Evolutionary conservation across 2,329 filamentous ascomycete species (phyloP), one percentile per base, ranked within the genome.

Genomic region (Colletotrichum endophyticum): DNA sequence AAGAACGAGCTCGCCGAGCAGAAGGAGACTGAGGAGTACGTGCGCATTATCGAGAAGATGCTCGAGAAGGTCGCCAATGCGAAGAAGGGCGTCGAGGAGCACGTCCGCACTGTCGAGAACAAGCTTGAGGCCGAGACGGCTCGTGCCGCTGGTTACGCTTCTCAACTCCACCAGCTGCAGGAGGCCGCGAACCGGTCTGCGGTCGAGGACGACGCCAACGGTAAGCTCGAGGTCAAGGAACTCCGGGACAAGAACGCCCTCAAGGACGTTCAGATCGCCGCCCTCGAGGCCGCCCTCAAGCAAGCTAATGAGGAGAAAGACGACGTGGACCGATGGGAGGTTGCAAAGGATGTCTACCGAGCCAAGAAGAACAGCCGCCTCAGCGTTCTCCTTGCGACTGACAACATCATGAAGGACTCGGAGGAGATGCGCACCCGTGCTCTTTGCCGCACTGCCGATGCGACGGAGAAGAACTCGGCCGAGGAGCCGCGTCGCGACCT

Each of bases 121-220:
- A 39, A 36, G n/a, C 19, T 80, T 19, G 84, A 86, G 78, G 78
- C 82, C 5, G 84, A 84, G 73, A n/a, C 44, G 0, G 44, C 44
- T 53, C 44, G n/a, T 22, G 44, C 44, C 44, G 44, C 44, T 53
- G 44, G 0, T 22, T 53, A 53, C 44, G 44, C 44, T 53, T 53
- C 44, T 53, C 44, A 53, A 7, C 44, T 53, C 44, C 44, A 22
- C 44, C 44, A 5, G 44, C 44, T 53, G 44, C 44, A 53, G n/a
- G n/a, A 25, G 1, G 44, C 44, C 12, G 44, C 4, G n/a, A 25
- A 53, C 44, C 44, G n/a, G 44, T 13, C 11, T 53, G n/a, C 44
- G 6, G 44, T 25, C 44, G 44, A 22, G 44, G 44, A 22, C 44
- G n/a, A 13, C 12, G n/a, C n/a, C 44, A 53, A 53, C 0, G 4